Percentiles rank a stretch among this genome's conserved stretches.
These are phyloP conservation scores for Fusarium aywerte DNA, from an alignment of 2,329 filamentous ascomycete genomes.

Conservation along the genomic window DNA sequence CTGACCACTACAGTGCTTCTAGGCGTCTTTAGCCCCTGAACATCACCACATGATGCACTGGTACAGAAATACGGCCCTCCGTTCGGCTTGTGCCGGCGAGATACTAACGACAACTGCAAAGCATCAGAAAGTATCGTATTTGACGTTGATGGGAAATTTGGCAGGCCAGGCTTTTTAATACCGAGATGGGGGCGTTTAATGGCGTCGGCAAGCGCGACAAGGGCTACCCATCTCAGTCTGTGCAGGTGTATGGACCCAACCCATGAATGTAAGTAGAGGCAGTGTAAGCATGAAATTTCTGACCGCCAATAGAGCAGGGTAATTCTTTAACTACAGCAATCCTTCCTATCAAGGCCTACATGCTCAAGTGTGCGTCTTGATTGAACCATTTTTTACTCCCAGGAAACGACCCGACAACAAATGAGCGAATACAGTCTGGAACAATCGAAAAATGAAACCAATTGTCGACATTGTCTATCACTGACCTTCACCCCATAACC, in stretches of 20 bases:
- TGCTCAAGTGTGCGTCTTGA: background rate
- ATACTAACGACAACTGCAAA: background rate
- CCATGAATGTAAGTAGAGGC: constrained; percentile 15
- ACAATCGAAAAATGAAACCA: constrained; percentile 10
- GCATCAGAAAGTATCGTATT: background rate
- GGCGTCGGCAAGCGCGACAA: constrained; percentile 15
- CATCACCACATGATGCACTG: background rate
- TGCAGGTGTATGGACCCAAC: background rate
- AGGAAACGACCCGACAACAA: background rate
- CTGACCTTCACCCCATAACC: constrained; percentile 17
- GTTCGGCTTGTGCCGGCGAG: constrained; percentile 3
- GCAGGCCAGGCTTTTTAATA: background rate
- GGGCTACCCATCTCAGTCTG: constrained; percentile 5
- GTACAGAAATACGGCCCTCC: background rate
- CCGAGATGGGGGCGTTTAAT: constrained; percentile 3
- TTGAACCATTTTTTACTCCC: background rate
- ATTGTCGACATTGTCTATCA: constrained; percentile 4
- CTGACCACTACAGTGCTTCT: constrained; percentile 15
- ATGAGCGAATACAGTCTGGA: background rate
- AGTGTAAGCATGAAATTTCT: constrained; percentile 8
- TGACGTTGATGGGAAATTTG: background rate
- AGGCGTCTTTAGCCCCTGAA: constrained; percentile 18
- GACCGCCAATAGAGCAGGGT: background rate
- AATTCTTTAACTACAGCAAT: background rate
- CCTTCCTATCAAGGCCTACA: background rate